These are phyloP conservation scores for Ogataea chonburiensis DNA, from an alignment of 805 yeast species.

Conservation along the genomic window DNA sequence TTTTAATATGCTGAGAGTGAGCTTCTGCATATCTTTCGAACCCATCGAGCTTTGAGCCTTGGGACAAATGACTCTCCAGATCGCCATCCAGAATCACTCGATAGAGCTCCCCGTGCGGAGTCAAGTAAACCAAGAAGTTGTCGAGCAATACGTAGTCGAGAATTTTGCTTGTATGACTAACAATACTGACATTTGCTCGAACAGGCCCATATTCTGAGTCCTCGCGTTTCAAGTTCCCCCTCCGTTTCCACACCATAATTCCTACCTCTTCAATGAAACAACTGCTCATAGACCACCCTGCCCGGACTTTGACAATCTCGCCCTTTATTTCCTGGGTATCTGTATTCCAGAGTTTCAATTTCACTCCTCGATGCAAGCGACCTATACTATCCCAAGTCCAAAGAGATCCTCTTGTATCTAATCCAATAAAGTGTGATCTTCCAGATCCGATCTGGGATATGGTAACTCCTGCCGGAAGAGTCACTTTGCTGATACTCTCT, in stretches of 20 bases:
- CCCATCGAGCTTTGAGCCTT: conserved; percentile 17
- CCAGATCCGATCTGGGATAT: conserved; percentile 59
- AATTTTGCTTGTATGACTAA: conserved; percentile 39
- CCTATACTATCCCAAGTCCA: conserved; percentile 62
- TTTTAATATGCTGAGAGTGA: conserved; percentile 24
- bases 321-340: conserved; percentile 6
- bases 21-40: conserved; percentile 36
- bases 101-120: conserved; percentile 41
- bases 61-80: conserved; percentile 12
- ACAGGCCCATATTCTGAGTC: conserved; percentile 31
- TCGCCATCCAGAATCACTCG: conserved; percentile 32
- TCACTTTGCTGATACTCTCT: conserved; percentile 14
- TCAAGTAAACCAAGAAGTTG: conserved; percentile 50
- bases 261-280: conserved; percentile 51
- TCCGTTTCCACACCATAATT: conserved; percentile 53
- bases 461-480: conserved; percentile 22
- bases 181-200: conserved; percentile 39
- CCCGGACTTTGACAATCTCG: conserved; percentile 44
- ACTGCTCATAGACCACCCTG: conserved; percentile 68
- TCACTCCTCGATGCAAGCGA: conserved; percentile 41
- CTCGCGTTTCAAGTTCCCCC: conserved; percentile 26
- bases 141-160: conserved; percentile 57
- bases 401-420: conserved; percentile 47
- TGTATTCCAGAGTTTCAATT: conserved; percentile 38
- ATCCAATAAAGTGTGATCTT: conserved; percentile 59